Percentiles rank a stretch among this genome's conserved stretches.
phyloP scores from a whole-genome alignment of 176 grass and related monocot species.

The Musa beccarii region DNA sequence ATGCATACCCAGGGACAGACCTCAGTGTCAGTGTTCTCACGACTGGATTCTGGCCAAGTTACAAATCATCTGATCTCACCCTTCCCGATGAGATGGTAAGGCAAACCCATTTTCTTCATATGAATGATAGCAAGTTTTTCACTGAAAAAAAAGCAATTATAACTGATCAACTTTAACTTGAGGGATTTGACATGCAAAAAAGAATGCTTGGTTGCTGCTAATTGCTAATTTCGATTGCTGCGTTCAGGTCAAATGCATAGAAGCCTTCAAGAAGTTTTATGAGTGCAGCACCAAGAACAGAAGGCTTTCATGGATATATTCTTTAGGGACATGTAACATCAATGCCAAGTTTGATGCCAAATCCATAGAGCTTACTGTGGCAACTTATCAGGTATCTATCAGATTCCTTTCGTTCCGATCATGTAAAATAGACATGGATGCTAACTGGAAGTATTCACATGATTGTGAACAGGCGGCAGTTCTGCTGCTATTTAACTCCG shows the following conservation, averaged over 20 bases:
- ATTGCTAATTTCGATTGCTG: not conserved
- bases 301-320: slow-evolving; percentile 99
- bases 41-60: slow-evolving; percentile 94
- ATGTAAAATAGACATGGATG: not conserved
- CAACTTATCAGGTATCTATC: slow-evolving; percentile 72
- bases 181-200: too few relatives aligned
- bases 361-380: slow-evolving; percentile 80
- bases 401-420: not conserved
- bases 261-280: slow-evolving; percentile 93
- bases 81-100: slow-evolving; percentile 89
- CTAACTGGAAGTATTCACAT: not conserved
- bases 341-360: slow-evolving; percentile 72
- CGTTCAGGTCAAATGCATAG: slow-evolving; percentile 82
- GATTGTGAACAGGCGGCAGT: slow-evolving; percentile 11
- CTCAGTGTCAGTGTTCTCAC: slow-evolving; percentile 80
- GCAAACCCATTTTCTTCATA: too few relatives aligned
- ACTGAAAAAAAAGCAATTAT: not conserved
- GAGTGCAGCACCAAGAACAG: slow-evolving; percentile 87
- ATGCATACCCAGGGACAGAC: slow-evolving; percentile 63
- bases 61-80: slow-evolving; percentile 90
- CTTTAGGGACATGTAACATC: slow-evolving; percentile 92
- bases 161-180: not conserved
- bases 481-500: slow-evolving; percentile 17
- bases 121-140: too few relatives aligned
- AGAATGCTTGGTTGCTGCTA: not conserved